Evolutionary conservation across 1,284 basidiomycete genomes (phyloP), one percentile per base, ranked within the genome.

Genomic region (Farysia itapuensis): DNA sequence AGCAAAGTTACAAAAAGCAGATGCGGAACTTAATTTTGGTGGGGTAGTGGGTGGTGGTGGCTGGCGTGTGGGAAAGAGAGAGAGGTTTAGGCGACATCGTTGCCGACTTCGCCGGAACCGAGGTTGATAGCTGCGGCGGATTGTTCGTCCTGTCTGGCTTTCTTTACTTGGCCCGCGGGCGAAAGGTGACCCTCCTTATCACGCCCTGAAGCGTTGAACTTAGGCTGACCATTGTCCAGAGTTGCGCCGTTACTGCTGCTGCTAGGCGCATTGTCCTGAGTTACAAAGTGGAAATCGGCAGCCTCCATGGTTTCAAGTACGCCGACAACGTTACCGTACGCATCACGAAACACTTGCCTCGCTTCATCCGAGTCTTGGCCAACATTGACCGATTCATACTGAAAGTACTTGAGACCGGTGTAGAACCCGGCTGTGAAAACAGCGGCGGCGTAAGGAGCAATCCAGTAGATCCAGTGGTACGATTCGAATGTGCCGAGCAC

Each of bases 391-490:
- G 61, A 63, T 15, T 66, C 53, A 43, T 70, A 70, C 34, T 58
- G 45, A 25, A 57, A 49, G 24, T 39, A 41, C 33, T 64, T 64
- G 35, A 70, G 51, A 2, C 41, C 18, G 31, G 21, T 15, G 51
- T 69, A 70, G 51, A 70, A 61, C 20, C 36, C 66, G 2, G 53
- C 21, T 4, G 61, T 50, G 29, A 68, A 6, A 25, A 70, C 31
- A 7, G 59, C 64, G 4, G 63, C 66, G 0, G 36, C 7, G 52
- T 69, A 69, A 1, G 66, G 64, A 0, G 54, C 64, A 15, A 56
- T 43, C 35, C 42, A 71, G 45, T 71, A 71, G 33, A 71, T 52
- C 68, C 68, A 71, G 28, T 39, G 21, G 37, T 47, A 54, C 14
- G 24, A n/a, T 12, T 63, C 57, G 23, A 69, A 67, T 4, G 26